phyloP scores from a whole-genome alignment of 495 filamentous ascomycete species.

The Xylaria acuta region DNA sequence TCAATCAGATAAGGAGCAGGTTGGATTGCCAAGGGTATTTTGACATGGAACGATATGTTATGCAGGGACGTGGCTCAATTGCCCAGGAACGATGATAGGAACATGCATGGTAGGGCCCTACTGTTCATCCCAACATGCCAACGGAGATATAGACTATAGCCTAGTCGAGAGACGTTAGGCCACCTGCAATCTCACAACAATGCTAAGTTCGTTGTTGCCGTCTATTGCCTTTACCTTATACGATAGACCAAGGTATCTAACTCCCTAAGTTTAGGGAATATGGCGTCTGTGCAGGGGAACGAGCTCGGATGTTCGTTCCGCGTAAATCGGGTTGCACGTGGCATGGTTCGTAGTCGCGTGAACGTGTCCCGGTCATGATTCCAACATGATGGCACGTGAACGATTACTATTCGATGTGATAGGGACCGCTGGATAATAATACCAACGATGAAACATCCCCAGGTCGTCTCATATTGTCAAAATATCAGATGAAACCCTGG shows the following conservation, averaged over 20 bases:
- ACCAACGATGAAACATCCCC: neutral
- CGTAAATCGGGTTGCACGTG: slow-evolving; percentile 5
- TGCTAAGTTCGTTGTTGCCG: neutral
- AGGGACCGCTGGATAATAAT: neutral
- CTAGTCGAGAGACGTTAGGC: neutral
- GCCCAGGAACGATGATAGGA: too few relatives aligned
- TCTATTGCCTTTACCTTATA: neutral
- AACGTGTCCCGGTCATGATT: neutral
- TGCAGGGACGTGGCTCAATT: neutral
- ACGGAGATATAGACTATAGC: neutral
- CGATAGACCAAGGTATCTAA: too few relatives aligned
- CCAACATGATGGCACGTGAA: neutral
- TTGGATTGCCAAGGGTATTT: neutral
- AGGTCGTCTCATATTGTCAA: neutral
- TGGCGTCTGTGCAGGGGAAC: neutral
- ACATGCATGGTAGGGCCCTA: neutral
- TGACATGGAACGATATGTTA: slow-evolving; percentile 1
- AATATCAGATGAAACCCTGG: neutral
- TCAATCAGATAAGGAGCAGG: neutral
- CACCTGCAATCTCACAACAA: neutral
- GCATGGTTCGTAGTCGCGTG: neutral
- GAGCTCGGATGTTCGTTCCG: neutral
- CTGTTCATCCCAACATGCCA: neutral
- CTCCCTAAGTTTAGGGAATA: neutral
- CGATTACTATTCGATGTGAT: neutral